A percentile compares a stretch with the other conserved stretches of the same genome.
phyloP scores from a whole-genome alignment of 1,139 yeast species.

The Pneumocystis jirovecii region DNA sequence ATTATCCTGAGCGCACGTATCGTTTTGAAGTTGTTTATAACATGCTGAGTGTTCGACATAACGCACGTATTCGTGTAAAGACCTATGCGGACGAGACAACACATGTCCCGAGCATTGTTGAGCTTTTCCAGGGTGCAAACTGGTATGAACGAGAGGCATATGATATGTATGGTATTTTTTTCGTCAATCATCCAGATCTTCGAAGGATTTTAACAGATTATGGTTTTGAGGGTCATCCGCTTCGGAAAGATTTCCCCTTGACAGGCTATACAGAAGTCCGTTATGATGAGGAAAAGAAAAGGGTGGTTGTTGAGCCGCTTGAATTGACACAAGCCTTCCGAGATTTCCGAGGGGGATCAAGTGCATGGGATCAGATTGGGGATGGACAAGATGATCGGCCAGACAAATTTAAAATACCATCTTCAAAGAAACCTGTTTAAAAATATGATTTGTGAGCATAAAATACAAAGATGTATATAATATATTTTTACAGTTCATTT shows the following conservation, averaged over 20 bases:
- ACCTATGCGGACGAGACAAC: conserved; percentile 75
- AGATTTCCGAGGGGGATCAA: conserved; percentile 73
- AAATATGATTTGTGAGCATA: neutral
- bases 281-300: conserved; percentile 80
- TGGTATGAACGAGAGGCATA: conserved; percentile 37
- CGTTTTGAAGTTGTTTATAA: conserved; percentile 82
- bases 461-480: neutral
- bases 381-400: conserved; percentile 76
- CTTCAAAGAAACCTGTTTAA: conserved; percentile 31
- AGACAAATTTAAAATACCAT: conserved; percentile 63
- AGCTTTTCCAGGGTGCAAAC: conserved; percentile 63
- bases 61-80: conserved; percentile 77
- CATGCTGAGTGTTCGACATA: conserved; percentile 64
- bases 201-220: conserved; percentile 85
- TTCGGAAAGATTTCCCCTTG: conserved; percentile 85
- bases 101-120: conserved; percentile 64
- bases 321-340: conserved; percentile 56
- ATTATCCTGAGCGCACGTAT: conserved; percentile 69
- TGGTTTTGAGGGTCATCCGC: conserved; percentile 85
- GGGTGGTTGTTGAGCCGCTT: conserved; percentile 78
- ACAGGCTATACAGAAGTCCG: conserved; percentile 49
- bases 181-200: conserved; percentile 78
- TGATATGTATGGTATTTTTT: conserved; percentile 35
- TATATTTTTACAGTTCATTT: neutral
- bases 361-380: conserved; percentile 88